phyloP scores from a whole-genome alignment of 2,329 filamentous ascomycete genomes.

The Colletotrichum zoysiae region DNA sequence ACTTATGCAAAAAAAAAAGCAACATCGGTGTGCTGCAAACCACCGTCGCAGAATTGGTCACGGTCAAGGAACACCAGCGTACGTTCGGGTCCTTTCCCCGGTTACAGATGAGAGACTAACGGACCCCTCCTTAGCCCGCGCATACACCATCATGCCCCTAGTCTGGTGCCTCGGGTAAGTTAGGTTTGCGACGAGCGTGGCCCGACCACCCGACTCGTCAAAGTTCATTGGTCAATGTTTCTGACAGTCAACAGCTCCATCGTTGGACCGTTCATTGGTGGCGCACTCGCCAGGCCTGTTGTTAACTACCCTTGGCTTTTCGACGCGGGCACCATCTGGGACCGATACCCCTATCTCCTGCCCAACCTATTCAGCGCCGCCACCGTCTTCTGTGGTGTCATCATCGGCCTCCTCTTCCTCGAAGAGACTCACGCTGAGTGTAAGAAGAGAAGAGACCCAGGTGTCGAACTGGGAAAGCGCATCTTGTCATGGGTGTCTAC shows the following conservation, averaged over 20 bases:
- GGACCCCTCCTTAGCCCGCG: slow-evolving; percentile 71
- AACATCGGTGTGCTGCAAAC: slow-evolving; percentile 97
- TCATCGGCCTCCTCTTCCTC: slow-evolving; percentile 85
- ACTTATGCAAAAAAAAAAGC: slow-evolving; percentile 55
- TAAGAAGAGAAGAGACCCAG: slow-evolving; percentile 80
- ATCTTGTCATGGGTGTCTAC: slow-evolving; percentile 64
- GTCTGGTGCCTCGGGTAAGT: slow-evolving; percentile 94
- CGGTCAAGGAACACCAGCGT: slow-evolving; percentile 93
- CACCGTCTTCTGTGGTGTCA: slow-evolving; percentile 81
- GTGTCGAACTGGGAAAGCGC: slow-evolving; percentile 81
- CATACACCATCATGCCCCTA: slow-evolving; percentile 97
- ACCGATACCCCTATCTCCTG: slow-evolving; percentile 88
- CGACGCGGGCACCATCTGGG: slow-evolving; percentile 80
- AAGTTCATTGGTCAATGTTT: slow-evolving; percentile 43
- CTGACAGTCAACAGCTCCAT: slow-evolving; percentile 74
- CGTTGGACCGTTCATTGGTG: slow-evolving; percentile 90
- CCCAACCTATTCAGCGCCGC: slow-evolving; percentile 90
- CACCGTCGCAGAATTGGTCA: slow-evolving; percentile 93
- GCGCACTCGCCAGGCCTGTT: slow-evolving; percentile 88
- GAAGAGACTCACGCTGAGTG: slow-evolving; percentile 93
- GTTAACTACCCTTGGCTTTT: slow-evolving; percentile 84
- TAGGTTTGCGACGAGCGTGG: neutral
- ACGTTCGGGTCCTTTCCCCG: slow-evolving; percentile 52
- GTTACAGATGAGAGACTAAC: slow-evolving; percentile 46
- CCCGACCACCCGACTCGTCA: slow-evolving; percentile 20